Percentiles rank a stretch among this genome's conserved stretches.
Evolutionary conservation across 495 filamentous ascomycete species (phyloP).

Genomic region (Aspergillus diversus): DNA sequence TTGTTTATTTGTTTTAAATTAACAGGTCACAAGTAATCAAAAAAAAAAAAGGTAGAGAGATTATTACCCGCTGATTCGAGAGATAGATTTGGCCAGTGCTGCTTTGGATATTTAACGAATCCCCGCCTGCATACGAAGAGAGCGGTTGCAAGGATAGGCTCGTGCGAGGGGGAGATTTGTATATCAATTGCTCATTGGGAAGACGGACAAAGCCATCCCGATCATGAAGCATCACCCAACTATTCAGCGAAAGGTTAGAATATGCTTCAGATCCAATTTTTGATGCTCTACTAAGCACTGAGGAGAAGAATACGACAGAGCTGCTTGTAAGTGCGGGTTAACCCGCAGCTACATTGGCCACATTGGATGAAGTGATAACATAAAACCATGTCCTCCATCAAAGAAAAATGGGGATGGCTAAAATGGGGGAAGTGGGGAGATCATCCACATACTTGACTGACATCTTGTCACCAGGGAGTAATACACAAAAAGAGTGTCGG

Average conservation of each 20-base stretch:
- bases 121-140: conserved; percentile 57
- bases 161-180: conserved; percentile 73
- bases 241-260: conserved; percentile 26
- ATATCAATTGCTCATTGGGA: conserved; percentile 69
- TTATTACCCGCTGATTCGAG: conserved; percentile 81
- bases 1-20: not conserved
- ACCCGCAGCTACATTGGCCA: not conserved
- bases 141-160: conserved; percentile 64
- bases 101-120: conserved; percentile 60
- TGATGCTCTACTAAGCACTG: too few relatives aligned
- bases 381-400: not conserved
- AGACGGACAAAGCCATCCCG: conserved; percentile 68
- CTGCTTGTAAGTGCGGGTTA: too few relatives aligned
- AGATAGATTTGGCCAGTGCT: conserved; percentile 71
- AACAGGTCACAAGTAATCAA: not conserved
- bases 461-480: conserved; percentile 45
- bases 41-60: conserved; percentile 24
- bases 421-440: conserved; percentile 14
- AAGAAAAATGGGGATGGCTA: not conserved
- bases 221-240: conserved; percentile 81
- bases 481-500: not conserved
- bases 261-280: too few relatives aligned
- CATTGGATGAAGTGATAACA: not conserved
- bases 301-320: too few relatives aligned
- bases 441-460: conserved; percentile 65